Evolutionary conservation across 345 rosid species (phyloP).

Genomic region (Eucalyptus sp.): DNA sequence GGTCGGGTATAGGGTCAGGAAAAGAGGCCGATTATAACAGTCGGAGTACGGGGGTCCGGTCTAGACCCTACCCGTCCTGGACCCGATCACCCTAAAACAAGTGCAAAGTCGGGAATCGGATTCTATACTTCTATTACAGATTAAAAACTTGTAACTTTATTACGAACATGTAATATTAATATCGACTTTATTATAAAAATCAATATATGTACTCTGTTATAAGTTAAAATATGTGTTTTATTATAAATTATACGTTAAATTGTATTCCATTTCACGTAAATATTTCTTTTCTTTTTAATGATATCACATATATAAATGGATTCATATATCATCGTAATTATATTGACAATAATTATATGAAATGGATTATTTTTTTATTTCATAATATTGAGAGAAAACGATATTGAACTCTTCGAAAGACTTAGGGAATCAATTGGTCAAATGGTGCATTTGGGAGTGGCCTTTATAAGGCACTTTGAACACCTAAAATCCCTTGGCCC

Average conservation of each 20-base stretch:
- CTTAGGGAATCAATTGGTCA: not conserved
- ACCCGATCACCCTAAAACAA: too few relatives aligned
- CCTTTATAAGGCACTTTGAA: too few relatives aligned
- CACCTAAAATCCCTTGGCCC: accelerated
- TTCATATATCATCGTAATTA: too few relatives aligned
- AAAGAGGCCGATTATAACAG: too few relatives aligned
- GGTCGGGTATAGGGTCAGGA: too few relatives aligned
- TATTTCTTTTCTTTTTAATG: not conserved
- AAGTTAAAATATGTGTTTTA: not conserved
- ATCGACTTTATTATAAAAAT: not conserved
- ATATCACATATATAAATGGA: too few relatives aligned
- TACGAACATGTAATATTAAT: not conserved
- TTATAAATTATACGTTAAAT: not conserved
- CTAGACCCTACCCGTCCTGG: too few relatives aligned
- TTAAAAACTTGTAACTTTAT: not conserved
- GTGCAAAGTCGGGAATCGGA: not conserved
- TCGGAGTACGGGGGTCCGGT: too few relatives aligned
- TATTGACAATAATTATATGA: too few relatives aligned
- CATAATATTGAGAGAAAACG: too few relatives aligned
- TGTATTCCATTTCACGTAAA: not conserved
- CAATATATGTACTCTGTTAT: not conserved
- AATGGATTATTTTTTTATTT: too few relatives aligned
- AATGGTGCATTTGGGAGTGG: accelerated
- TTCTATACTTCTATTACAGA: not conserved
- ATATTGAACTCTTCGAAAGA: not conserved